Evolutionary conservation across 805 yeast genomes (phyloP), one percentile per base, ranked within the genome.

Genomic region (Wickerhamiella parazyma): DNA sequence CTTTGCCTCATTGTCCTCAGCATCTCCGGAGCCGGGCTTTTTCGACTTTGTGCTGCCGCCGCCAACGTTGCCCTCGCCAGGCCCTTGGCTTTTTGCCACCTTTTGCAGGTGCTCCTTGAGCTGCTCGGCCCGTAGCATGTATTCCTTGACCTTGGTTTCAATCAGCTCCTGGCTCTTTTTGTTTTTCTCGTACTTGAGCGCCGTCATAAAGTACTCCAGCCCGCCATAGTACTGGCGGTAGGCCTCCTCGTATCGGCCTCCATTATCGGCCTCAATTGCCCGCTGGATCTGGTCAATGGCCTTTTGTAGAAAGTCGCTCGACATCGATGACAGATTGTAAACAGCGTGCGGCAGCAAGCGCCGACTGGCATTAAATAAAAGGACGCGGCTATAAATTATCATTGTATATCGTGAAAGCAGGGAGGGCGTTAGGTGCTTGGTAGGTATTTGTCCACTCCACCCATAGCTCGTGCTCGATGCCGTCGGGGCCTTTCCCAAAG

Each of bases 211-310:
- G 63, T 91, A 91, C 61, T 91, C 97, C 45, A 91, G 68, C 1
- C 96, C 96, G 55, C 82, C 82, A 66, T 83, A 87, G 63, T 91
- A 91, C 37, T 84, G 72, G 48, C 85, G 82, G 62, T 89, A 89
- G 0, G 98, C 97, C 52, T 91, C 97, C 42, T 84, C 95, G 55
- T 87, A 89, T 51, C 79, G 72, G 42, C 89, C 79, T 19, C 86
- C 86, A 14, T 84, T 76, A 59, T 91, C 98, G 5, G 94, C 85
- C 59, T 86, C 95, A 44, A 91, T 86, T 19, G 98, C 98, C 61
- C 80, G 80, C 58, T 86, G 94, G 16, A 91, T 93, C 29, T 86
- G 70, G 49, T 86, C 95, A 19, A 91, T 86, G n/a, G 96, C 98
- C 59, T 91, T 91, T 47, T 81, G 78, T 34, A 91, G 71, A 60